These are phyloP conservation scores for Erigeron philadelphicus DNA, from an alignment of 140 eudicot genomes.

Conservation along the genomic window DNA sequence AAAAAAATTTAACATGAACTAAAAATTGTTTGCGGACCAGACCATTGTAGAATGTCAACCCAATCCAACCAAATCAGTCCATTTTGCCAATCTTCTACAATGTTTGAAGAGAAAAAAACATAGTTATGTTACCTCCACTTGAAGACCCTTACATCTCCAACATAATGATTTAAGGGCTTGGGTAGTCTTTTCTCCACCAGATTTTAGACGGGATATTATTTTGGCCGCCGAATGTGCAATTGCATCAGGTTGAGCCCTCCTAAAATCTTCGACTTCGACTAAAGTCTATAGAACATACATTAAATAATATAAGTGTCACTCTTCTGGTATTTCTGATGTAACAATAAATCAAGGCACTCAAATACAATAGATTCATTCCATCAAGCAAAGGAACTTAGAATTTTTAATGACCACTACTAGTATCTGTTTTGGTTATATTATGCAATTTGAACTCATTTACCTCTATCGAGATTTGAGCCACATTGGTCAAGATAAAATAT, in stretches of 20 bases:
- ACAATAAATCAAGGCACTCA: background rate
- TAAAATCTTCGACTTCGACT: constrained; percentile 78
- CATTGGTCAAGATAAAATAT: too few species aligned
- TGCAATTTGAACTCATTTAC: too few species aligned
- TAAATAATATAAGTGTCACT: constrained; percentile 13
- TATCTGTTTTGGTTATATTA: too few species aligned
- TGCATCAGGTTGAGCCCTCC: constrained; percentile 86
- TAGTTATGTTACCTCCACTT: constrained; percentile 69
- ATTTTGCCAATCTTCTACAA: constrained; percentile 6
- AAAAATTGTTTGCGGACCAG: background rate
- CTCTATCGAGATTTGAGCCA: too few species aligned
- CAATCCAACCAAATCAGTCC: too few species aligned
- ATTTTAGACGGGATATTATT: constrained; percentile 71
- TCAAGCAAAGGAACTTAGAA: too few species aligned
- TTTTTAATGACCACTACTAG: too few species aligned
- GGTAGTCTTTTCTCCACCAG: constrained; percentile 91
- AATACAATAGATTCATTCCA: background rate
- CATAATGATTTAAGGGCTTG: constrained; percentile 80
- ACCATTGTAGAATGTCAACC: background rate
- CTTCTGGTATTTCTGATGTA: constrained; percentile 13
- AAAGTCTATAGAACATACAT: constrained; percentile 44
- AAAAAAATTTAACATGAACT: background rate
- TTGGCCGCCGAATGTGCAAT: constrained; percentile 90
- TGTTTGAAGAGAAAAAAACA: constrained; percentile 11
- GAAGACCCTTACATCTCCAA: constrained; percentile 91